Evolutionary conservation across 768 basidiomycete genomes (phyloP).

Genomic region (Suillus sp.): DNA sequence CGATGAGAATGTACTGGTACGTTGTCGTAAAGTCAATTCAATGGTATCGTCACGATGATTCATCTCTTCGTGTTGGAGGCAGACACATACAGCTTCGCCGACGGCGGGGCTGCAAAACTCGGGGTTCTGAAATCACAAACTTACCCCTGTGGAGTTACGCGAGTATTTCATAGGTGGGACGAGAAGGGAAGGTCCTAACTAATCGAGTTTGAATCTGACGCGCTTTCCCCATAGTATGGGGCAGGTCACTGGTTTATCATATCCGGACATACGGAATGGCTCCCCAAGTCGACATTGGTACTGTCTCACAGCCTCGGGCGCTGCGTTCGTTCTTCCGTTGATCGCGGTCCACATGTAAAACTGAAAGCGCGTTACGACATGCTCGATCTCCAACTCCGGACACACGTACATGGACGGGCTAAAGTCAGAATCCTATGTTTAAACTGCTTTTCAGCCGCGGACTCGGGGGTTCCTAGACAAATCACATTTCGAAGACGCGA

Average conservation of each 20-base stretch:
- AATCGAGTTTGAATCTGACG: not conserved
- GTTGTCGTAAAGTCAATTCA: too few relatives aligned
- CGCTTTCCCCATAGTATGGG: not conserved
- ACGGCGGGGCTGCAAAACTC: too few relatives aligned
- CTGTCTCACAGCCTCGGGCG: slow-evolving; percentile 78
- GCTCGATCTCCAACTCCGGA: slow-evolving; percentile 54
- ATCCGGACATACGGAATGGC: not conserved
- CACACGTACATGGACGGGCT: slow-evolving; percentile 82
- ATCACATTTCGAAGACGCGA: too few relatives aligned
- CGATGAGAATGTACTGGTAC: too few relatives aligned
- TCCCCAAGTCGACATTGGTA: not conserved
- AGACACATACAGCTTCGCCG: too few relatives aligned
- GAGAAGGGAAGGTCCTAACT: not conserved
- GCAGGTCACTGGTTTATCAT: not conserved
- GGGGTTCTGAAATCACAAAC: too few relatives aligned
- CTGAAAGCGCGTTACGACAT: slow-evolving; percentile 76
- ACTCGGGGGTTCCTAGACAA: too few relatives aligned
- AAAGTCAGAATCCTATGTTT: not conserved
- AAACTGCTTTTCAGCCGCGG: not conserved
- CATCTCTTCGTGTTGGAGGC: too few relatives aligned
- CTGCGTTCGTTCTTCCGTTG: slow-evolving; percentile 67
- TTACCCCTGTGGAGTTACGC: too few relatives aligned
- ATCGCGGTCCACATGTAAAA: slow-evolving; percentile 40
- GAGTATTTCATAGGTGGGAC: too few relatives aligned
- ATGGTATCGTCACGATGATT: too few relatives aligned